These are phyloP conservation scores for Fusarium sp. DNA, from an alignment of 2,329 filamentous ascomycete species.

Conservation along the genomic window DNA sequence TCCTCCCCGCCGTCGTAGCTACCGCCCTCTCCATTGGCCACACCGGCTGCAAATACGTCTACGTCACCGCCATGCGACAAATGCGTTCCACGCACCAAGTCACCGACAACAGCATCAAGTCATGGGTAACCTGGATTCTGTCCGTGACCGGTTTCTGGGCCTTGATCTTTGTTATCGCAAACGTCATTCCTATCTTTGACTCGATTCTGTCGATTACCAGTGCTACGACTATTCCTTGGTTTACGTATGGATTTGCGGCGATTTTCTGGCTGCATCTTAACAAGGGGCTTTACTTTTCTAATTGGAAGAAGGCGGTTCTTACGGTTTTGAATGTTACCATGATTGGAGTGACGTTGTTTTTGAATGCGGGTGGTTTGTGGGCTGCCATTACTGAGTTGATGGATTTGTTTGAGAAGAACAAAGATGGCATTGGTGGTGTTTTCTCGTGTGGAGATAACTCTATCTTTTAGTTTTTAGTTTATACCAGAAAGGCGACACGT, in stretches of 20 bases:
- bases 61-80: constrained; percentile 31
- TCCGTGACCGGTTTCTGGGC: constrained; percentile 42
- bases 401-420: constrained; percentile 28
- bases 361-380: constrained; percentile 45
- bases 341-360: constrained; percentile 36
- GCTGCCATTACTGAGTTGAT: constrained; percentile 41
- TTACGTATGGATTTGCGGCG: constrained; percentile 41
- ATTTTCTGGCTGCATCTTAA: constrained; percentile 46
- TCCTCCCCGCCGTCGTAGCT: constrained; percentile 42
- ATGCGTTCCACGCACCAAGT: constrained; percentile 37
- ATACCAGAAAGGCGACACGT: too few species aligned
- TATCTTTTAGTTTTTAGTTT: constrained; percentile 31
- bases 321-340: constrained; percentile 38
- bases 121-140: constrained; percentile 46
- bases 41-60: constrained; percentile 46
- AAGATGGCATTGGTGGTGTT: constrained; percentile 34
- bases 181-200: constrained; percentile 48
- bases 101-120: constrained; percentile 38
- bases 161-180: constrained; percentile 44
- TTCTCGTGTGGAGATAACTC: constrained; percentile 43
- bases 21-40: constrained; percentile 44
- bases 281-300: constrained; percentile 25
- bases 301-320: constrained; percentile 37
- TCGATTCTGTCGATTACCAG: constrained; percentile 46
- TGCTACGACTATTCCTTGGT: constrained; percentile 45